Conservation (phyloP, 2,329 filamentous ascomycete species). For the Exophiala sp. region DNA sequence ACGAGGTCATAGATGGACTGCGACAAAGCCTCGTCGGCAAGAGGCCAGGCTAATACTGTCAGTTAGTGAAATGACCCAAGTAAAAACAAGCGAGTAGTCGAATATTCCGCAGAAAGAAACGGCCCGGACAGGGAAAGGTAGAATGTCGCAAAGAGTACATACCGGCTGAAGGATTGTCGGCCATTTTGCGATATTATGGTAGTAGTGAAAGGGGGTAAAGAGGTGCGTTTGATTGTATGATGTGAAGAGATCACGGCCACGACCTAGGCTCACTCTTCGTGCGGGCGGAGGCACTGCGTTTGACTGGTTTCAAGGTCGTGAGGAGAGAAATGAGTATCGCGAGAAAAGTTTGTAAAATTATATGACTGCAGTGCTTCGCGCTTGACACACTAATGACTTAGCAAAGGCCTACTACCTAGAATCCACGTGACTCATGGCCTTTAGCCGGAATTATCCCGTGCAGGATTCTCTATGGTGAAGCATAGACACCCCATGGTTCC, state of each 20-base stretch:
- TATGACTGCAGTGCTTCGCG: no score
- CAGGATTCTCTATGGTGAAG: no score
- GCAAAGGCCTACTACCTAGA: no score
- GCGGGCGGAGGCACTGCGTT: background rate
- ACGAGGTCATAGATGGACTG: slow-evolving; percentile 79
- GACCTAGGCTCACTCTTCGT: background rate
- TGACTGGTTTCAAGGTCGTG: background rate
- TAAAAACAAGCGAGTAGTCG: no score
- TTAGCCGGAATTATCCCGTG: no score
- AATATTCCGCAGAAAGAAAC: no score
- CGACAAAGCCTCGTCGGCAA: slow-evolving; percentile 66
- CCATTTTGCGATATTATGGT: slow-evolving; percentile 16
- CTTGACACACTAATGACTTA: no score
- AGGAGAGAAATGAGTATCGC: no score
- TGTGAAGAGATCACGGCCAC: background rate
- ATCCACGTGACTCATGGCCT: no score
- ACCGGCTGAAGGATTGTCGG: slow-evolving; percentile 25
- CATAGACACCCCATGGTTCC: no score
- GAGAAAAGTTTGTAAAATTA: no score
- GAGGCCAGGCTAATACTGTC: slow-evolving; percentile 54
- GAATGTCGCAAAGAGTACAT: background rate
- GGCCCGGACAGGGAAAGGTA: background rate
- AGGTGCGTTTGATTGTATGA: background rate
- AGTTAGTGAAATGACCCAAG: background rate
- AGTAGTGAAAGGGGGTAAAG: no score